Base-by-base conservation (phyloP, 1,284 basidiomycete species). In the Sphagnurus paluster region DNA sequence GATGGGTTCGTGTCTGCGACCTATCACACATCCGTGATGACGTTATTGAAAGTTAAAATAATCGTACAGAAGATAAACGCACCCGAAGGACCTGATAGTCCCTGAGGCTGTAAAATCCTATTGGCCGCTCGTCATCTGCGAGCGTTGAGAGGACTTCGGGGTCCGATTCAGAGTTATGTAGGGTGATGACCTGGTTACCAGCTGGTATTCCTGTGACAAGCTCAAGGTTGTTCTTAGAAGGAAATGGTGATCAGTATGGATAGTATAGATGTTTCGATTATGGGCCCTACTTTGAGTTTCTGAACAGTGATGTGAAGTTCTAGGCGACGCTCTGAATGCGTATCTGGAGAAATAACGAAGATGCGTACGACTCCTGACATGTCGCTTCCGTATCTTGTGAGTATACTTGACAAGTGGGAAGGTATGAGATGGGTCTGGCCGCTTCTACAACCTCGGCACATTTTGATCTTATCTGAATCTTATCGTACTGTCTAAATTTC, bases 131-230 rank as follows among this genome's bases (percentile, higher is more conserved):
- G 46, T 93, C 88, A 49, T 94, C 82, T 7, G 77, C 70, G 17
- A 96, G 70, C 0, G 68, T 62, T 3, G 74, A 77, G 2, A 88
- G 53, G 4, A 78, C 69, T 9, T 74, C 67, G 1, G 69, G 56
- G 49, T 83, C 77, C 23, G 74, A 75, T 32, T 84, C 79, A 2
- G 82, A 77, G 3, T 83, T 77, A 42, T 80, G 76, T 5, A 96
- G 63, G 0, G 76, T 69, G 41, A 96, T 77, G 0, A 66, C 57
- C 60, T 97, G 93, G 54, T 85, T 84, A 44, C 71, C 71, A 3
- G 79, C 75, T 1, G 90, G 82, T 44, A 98, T 88, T 13, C 95
- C 95, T n/a, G 94, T 97, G 60, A 98, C 82, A 39, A 84, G 76
- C 61, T 94, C 91, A 20, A 98, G 80, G 58, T 93, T 96, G 52